Evolutionary conservation across 176 grass and related monocot species (phyloP), one percentile per base, ranked within the genome.

Genomic region (Typha latifolia): DNA sequence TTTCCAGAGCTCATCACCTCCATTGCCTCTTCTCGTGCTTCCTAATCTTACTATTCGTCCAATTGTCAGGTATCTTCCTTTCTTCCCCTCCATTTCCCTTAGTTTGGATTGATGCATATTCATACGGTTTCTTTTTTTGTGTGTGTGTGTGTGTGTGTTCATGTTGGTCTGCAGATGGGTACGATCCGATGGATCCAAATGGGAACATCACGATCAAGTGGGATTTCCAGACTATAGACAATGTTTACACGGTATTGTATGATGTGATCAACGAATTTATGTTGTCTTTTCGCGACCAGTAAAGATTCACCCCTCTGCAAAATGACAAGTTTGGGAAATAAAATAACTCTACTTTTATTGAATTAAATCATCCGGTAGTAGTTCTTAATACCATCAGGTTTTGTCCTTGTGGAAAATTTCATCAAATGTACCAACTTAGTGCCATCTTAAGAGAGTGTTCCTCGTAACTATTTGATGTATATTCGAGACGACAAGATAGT

Each of bases 131-230:
- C 67, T 37, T 15, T n/a, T n/a, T n/a, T n/a, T n/a, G n/a, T n/a
- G 19, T 18, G 0, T 51, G 23, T 5, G 0, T 51, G 10, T n/a
- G 49, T 74, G 14, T 59, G 34, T 29, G 4, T 34, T 34, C 27
- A 49, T 31, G 5, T n/a, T 11, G 53, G 11, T 59, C 19, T 14
- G 31, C 84, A 81, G 90, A 71, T 57, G 85, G 74, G 1, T 94
- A 94, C 19, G 90, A 94, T 63, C 79, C 85, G 4, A 21, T 81
- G 37, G 82, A 94, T 72, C 90, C 90, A 11, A 71, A 85, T 20
- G 79, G 73, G 48, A 78, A 89, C 76, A 78, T 94, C 76, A 85
- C 73, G 4, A 80, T 94, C 85, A 83, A 73, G 4, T 94, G 85
- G 90, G 90, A 93, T 68, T 81, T 94, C 22, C 29, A 64, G 43